Conservation (phyloP, 352 stramenopile species). For the Lagenidium giganteum region DNA sequence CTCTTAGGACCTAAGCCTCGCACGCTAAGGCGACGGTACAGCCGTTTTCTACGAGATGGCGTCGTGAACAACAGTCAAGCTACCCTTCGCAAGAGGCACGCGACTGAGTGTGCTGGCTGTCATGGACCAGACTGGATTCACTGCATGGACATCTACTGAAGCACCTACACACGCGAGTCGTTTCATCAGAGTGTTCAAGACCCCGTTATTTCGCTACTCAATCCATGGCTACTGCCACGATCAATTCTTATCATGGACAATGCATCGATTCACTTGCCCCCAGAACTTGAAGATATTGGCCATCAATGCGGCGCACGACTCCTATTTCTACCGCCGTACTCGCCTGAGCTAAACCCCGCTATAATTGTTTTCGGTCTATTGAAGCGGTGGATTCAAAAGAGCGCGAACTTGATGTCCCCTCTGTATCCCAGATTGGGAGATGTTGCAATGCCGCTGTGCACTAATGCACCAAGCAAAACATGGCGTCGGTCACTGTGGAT, state of each 20-base stretch:
- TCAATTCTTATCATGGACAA: slow-evolving; percentile 65
- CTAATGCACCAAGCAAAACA: too few species aligned
- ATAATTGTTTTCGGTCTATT: slow-evolving; percentile 11
- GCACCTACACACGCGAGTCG: slow-evolving; percentile 59
- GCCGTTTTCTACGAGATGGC: too few species aligned
- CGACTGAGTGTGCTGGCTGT: slow-evolving; percentile 12
- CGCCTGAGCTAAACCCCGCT: slow-evolving; percentile 15
- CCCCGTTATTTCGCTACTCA: slow-evolving; percentile 78
- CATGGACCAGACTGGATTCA: slow-evolving; percentile 9
- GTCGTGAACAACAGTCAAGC: background rate
- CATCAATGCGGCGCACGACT: slow-evolving; percentile 67
- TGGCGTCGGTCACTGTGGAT: too few species aligned
- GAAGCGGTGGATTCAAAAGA: slow-evolving; percentile 21
- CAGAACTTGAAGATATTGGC: slow-evolving; percentile 89
- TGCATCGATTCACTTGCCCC: slow-evolving; percentile 85
- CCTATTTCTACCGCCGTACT: slow-evolving; percentile 11
- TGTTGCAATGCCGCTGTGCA: too few species aligned
- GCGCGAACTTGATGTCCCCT: too few species aligned
- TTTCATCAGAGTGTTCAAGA: slow-evolving; percentile 79
- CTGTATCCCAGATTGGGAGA: too few species aligned
- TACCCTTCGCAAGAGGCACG: slow-evolving; percentile 7
- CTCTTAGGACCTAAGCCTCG: background rate
- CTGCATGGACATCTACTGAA: slow-evolving; percentile 4
- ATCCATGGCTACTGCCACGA: slow-evolving; percentile 74
- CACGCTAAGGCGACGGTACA: too few species aligned